phyloP scores from a whole-genome alignment of 2,329 filamentous ascomycete species.

The Ophiostoma ulmi region DNA sequence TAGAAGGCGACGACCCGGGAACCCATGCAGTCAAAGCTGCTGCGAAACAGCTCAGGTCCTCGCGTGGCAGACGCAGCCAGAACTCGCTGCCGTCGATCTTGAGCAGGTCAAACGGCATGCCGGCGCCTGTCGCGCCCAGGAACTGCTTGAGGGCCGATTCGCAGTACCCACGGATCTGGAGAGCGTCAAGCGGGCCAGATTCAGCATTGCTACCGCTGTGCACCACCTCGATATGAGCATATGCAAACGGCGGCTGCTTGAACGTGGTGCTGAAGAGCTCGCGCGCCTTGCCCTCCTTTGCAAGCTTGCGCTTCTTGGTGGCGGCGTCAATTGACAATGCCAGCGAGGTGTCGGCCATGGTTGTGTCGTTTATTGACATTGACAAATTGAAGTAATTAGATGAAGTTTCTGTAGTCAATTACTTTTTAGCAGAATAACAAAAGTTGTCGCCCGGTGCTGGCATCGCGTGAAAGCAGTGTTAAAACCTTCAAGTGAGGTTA shows the following conservation, averaged over 20 bases:
- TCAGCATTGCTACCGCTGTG: conserved; percentile 25
- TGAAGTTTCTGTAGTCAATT: too few relatives aligned
- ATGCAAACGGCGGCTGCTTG: conserved; percentile 50
- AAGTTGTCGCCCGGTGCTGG: neutral
- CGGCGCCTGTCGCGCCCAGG: conserved; percentile 62
- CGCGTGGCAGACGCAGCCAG: conserved; percentile 61
- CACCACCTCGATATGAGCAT: conserved; percentile 51
- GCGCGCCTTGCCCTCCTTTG: conserved; percentile 25
- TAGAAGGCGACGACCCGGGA: conserved; percentile 43
- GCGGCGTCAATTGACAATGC: conserved; percentile 21
- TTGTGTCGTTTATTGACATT: conserved; percentile 13
- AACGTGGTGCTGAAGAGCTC: conserved; percentile 51
- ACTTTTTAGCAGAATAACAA: too few relatives aligned
- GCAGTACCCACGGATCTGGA: conserved; percentile 60
- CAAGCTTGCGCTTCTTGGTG: conserved; percentile 9
- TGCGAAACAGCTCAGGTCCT: conserved; percentile 56
- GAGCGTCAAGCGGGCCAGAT: conserved; percentile 46
- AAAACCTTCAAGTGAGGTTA: conserved; percentile 11
- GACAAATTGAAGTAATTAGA: neutral
- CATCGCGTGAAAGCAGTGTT: neutral
- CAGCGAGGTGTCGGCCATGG: conserved; percentile 31
- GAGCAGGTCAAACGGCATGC: conserved; percentile 66
- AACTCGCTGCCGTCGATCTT: conserved; percentile 51
- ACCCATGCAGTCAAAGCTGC: conserved; percentile 63
- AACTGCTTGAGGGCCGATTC: conserved; percentile 61